Conservation (phyloP, 306 rosid genomes). For the barrel medic (Medicago truncatula) region MtrunA17r5.0-ANR NC_053043.1:5528501-5529000, state of each 20-base stretch:
- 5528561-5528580: neutral
- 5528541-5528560: constrained; percentile 13
- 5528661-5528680: constrained; percentile 34
- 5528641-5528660: constrained; percentile 34
- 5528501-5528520: constrained; percentile 27
- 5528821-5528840: constrained; percentile 23
- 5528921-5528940: constrained; percentile 24
- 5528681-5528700: constrained; percentile 12
- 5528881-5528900: constrained; percentile 3
- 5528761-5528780: neutral
- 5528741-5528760: constrained; percentile 25
- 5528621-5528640: neutral
- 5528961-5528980: constrained; percentile 34
- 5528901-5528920: neutral
- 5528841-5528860: neutral
- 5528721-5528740: neutral
- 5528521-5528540: constrained; percentile 33
- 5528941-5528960: constrained; percentile 12
- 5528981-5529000: neutral
- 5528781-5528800: constrained; percentile 23
- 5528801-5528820: constrained; percentile 12
- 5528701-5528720: neutral
- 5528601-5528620: constrained; percentile 29
- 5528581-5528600: constrained; percentile 7
- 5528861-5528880: constrained; percentile 33